phyloP scores from a whole-genome alignment of 495 filamentous ascomycete genomes.

The Hamigera avellanea region DNA sequence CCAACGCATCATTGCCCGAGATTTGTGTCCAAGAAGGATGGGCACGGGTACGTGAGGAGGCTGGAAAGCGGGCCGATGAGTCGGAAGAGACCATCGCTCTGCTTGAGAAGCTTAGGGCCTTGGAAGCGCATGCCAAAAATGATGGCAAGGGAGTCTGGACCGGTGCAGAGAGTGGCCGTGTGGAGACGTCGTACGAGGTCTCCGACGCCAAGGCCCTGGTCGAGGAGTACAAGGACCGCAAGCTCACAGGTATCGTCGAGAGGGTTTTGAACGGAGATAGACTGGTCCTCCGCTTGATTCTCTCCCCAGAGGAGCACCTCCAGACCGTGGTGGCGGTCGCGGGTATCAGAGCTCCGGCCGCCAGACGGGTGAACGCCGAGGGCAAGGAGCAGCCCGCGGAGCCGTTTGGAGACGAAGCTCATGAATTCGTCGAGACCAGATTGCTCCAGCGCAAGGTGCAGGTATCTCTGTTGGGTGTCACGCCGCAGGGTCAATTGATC shows the following conservation, averaged over 20 bases:
- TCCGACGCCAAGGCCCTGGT: constrained; percentile 59
- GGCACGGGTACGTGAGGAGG: constrained; percentile 85
- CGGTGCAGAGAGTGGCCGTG: constrained; percentile 37
- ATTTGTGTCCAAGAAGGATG: constrained; percentile 74
- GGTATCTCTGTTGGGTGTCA: constrained; percentile 71
- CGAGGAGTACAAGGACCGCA: constrained; percentile 64
- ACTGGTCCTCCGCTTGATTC: constrained; percentile 67
- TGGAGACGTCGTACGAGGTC: constrained; percentile 71
- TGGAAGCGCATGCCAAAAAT: constrained; percentile 72
- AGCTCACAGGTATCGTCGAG: constrained; percentile 73
- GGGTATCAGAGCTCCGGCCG: constrained; percentile 75
- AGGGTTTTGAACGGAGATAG: constrained; percentile 84
- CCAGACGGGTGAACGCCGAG: constrained; percentile 65
- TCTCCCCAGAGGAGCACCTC: constrained; percentile 65
- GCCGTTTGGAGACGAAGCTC: constrained; percentile 76
- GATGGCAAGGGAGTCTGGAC: constrained; percentile 72
- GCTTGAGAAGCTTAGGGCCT: constrained; percentile 59
- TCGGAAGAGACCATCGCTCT: constrained; percentile 56
- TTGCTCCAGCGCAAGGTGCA: constrained; percentile 77
- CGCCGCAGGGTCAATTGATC: constrained; percentile 75
- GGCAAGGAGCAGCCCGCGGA: constrained; percentile 75
- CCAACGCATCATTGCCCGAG: constrained; percentile 67
- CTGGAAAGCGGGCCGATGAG: constrained; percentile 71
- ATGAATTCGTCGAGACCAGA: constrained; percentile 71
- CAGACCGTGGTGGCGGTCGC: constrained; percentile 82